Evolutionary conservation across 2,329 filamentous ascomycete genomes (phyloP), one percentile per base, ranked within the genome.

Genomic region (Metarhizium brunneum): DNA sequence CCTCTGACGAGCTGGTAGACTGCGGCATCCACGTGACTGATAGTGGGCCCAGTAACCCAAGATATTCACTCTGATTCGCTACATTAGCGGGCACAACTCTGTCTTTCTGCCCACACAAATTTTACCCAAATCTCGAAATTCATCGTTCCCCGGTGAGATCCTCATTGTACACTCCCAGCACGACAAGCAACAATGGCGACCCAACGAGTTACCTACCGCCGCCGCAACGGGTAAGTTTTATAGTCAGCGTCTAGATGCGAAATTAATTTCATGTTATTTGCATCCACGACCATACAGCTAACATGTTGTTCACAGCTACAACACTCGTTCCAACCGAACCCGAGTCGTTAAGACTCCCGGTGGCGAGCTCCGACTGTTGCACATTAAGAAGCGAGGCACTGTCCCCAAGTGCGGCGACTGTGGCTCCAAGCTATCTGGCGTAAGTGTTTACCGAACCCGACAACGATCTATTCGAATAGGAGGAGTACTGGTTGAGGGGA

Each of bases 311-410:
- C 20, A 14, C 48, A 94, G 90, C 74, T 99, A 97, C 89, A 97
- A 97, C 87, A 97, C 92, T 76, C 82, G 82, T 75, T 95, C 90
- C 76, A 96, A 99, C 88, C 90, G 91, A 79, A 92, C 94, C 76
- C 88, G 94, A 74, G 83, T 95, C 71, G 77, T 96, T 78, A 94
- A 94, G 85, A 99, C 94, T 66, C 94, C 95, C 67, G 95, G 94
- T 76, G 94, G 94, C 76, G 85, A 92, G 76, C 86, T 96, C 72
- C 87, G 94, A 76, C 87, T 96, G 74, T 88, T 97, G 69, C 92
- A 99, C 87, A 92, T 96, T 83, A 97, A 97, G 89, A 99, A 99
- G 90, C 89, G 87, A 76, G 94, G 92, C 69, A 95, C 91, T 75
- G 88, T 92, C 64, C 94, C 94, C 74, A 99, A 99, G 85, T 99